phyloP scores from a whole-genome alignment of 192 early-diverging fungal genomes.

The Rhizoclosmatium sp. region DNA sequence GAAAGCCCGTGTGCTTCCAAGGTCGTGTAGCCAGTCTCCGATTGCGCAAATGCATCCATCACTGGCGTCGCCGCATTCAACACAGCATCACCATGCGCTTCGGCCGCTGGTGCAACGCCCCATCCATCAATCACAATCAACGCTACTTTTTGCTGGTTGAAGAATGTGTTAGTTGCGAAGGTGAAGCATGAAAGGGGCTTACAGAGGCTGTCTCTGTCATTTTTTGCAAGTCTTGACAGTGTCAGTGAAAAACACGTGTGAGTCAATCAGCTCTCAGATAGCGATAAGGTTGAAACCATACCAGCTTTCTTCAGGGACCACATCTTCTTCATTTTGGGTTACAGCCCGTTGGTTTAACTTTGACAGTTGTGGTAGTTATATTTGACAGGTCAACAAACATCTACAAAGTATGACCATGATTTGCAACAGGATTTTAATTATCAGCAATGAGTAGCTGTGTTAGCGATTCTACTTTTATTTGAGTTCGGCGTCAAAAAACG shows the following conservation, averaged over 20 bases:
- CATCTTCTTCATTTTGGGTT: background rate
- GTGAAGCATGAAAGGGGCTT: background rate
- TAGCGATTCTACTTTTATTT: too few relatives aligned
- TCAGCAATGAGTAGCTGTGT: too few relatives aligned
- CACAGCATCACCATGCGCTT: conserved; percentile 89
- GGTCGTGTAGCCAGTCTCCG: conserved; percentile 67
- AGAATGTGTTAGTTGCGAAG: background rate
- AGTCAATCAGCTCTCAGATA: too few relatives aligned
- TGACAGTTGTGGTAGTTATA: too few relatives aligned
- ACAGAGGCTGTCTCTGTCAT: background rate
- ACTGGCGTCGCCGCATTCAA: conserved; percentile 90
- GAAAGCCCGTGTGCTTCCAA: conserved; percentile 93
- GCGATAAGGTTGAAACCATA: background rate
- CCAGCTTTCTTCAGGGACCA: background rate
- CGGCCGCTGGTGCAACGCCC: conserved; percentile 75
- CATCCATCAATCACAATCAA: conserved; percentile 98
- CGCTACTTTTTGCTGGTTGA: conserved; percentile 67
- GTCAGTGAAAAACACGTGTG: too few relatives aligned
- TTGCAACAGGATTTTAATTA: too few relatives aligned
- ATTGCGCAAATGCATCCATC: conserved; percentile 83
- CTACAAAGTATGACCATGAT: too few relatives aligned
- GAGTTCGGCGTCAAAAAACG: too few relatives aligned
- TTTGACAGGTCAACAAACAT: too few relatives aligned
- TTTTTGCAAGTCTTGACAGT: background rate
- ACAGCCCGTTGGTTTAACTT: too few relatives aligned